These are phyloP conservation scores for Haplosporangium sp. DNA, from an alignment of 371 early-diverging fungal genomes.

Conservation along the genomic window DNA sequence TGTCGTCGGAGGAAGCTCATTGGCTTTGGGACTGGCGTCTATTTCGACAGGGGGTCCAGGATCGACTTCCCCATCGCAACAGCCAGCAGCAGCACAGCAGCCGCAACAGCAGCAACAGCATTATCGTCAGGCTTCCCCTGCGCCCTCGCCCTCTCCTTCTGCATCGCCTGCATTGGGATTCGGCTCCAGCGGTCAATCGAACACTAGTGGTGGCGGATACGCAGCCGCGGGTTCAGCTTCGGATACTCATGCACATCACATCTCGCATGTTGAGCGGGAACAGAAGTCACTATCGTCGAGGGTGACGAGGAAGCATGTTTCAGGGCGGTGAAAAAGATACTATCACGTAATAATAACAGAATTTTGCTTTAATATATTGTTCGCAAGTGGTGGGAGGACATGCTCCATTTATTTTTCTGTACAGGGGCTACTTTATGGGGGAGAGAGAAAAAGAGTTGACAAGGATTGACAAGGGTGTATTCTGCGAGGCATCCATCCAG, in stretches of 20 bases:
- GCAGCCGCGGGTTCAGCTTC: conserved; percentile 3
- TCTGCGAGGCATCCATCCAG: too few species aligned
- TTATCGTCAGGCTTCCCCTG: too few species aligned
- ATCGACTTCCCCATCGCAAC: conserved; percentile 6
- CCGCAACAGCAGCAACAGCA: conserved; percentile 2
- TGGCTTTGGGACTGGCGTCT: conserved; percentile 47
- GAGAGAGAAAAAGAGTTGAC: too few species aligned
- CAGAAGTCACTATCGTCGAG: conserved; percentile 20
- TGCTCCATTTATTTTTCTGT: too few species aligned
- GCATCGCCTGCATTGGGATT: conserved; percentile 1
- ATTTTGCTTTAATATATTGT: too few species aligned
- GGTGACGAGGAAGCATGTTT: conserved; percentile 27
- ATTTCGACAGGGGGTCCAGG: conserved; percentile 19
- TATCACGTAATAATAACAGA: too few species aligned
- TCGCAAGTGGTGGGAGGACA: too few species aligned
- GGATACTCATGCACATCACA: conserved; percentile 6
- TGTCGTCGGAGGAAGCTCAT: conserved; percentile 46
- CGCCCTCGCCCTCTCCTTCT: background rate
- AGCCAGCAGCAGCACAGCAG: background rate
- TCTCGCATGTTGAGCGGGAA: conserved; percentile 8
- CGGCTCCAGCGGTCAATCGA: background rate
- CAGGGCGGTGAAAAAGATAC: conserved; percentile 16
- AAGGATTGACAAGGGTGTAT: too few species aligned
- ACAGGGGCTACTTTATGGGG: too few species aligned
- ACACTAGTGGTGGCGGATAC: background rate